Base-by-base conservation (phyloP, 768 basidiomycete species). In the Daedaleopsis sinensis region DNA sequence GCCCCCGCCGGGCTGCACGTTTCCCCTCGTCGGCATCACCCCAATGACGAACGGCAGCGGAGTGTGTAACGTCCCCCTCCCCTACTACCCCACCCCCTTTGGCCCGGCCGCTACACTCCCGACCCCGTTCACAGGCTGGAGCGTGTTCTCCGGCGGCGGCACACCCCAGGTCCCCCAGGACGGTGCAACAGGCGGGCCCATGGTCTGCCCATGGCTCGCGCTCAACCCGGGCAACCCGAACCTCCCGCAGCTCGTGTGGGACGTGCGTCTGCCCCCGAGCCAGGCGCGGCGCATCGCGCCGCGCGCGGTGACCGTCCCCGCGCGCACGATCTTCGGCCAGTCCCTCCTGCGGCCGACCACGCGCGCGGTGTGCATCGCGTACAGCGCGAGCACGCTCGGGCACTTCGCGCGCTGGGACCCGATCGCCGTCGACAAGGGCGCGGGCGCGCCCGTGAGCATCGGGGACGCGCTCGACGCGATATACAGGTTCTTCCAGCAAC, bases 401-500 rank as follows among this genome's bases (percentile, higher is more conserved):
- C 51, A 64, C 18, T 38, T 49, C 38, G 42, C 37, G 38, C 24
- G 64, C 59, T 80, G 88, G 87, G 82, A 83, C 2, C 80, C 81
- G 0, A 78, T 87, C 58, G 60, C 77, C 42, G 66, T 86, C 52
- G 67, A 78, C 11, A 74, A 72, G 11, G 23, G 24, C 62, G 64
- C 12, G 61, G 68, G 13, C 52, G 36, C 43, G 61, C 13, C 38
- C 0, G 72, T 82, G 27, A 81, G 79, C 11, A 67, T 85, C 15
- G 58, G 71, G 50, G 82, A 84, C 63, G 51, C 86, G 63, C 71
- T 87, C 23, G 73, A 80, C 39, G 81, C 78, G 10, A 78, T 87
- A 18, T 77, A 82, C 64, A 66, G 70, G 0, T 84, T 83, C 68
- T 78, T 85, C 67, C 82, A 78, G 58, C 66, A 58, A 24, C 78